Base-by-base conservation (phyloP, 306 rosid species). In the Inga leiocalycina region DNA sequence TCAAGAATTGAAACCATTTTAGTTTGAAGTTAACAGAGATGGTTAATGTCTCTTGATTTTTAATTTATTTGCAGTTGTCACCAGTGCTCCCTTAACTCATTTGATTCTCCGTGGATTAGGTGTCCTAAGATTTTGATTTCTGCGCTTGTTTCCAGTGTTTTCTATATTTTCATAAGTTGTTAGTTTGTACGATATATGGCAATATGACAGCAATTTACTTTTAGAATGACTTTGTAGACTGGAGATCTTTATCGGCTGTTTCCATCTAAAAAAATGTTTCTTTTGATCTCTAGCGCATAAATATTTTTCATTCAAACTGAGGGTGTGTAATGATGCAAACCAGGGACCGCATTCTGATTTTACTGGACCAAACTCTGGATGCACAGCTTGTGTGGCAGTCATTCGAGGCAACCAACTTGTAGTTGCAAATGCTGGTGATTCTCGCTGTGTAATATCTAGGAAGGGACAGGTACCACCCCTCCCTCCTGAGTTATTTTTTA, bases 361-460 rank as follows among this genome's bases (percentile, higher is more conserved):
- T 88, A 78, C 71, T 75, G 98, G 98, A 79, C 98, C 98, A 83
- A 92, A 86, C 86, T 87, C 77, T 82, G 99, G 99, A 82, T 75
- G 99, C 93, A 94, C 99, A 44, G 98, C 97, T 77, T 96, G 99
- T 88, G 99, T 96, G 78, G 94, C 97, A 48, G 70, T 92, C 62
- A 86, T 96, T 51, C 91, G 61, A 80, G 89, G 89, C 82, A 94
- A 86, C 51, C 90, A 83, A 88, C 91, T 96, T 74, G 37, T 96
- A 68, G 98, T 96, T 24, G 98, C 97, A 70, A 96, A 96, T 90
- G 99, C 99, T 52, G 99, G 99, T 82, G 98, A 96, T 88, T 96
- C 99, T 67, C 97, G 98, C 51, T 96, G 97, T 73, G 95, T 96
- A 30, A 59, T 96, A 82, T 96, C 98, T 66, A 86, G 97, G 87